Evolutionary conservation across 2,329 filamentous ascomycete species (phyloP).

Genomic region (Fusarium sp.): DNA sequence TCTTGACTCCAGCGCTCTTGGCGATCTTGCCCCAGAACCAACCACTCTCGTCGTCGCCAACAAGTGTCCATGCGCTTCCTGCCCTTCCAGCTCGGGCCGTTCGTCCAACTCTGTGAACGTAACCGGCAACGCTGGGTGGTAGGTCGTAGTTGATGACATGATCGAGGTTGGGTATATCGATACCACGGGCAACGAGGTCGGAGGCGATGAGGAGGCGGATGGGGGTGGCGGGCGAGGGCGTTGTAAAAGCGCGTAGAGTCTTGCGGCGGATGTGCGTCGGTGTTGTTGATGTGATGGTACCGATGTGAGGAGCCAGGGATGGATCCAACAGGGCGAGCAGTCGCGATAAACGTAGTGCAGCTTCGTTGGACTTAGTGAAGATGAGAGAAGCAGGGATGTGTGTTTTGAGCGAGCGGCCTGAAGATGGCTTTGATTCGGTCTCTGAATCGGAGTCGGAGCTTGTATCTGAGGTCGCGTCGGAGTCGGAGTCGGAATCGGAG

Average conservation of each 20-base stretch:
- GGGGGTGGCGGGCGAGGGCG: constrained; percentile 67
- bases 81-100: constrained; percentile 84
- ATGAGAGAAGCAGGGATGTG: constrained; percentile 72
- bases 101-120: constrained; percentile 91
- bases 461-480: constrained; percentile 43
- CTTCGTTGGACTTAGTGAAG: constrained; percentile 92
- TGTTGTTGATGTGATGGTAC: constrained; percentile 82
- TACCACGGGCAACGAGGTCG: constrained; percentile 90
- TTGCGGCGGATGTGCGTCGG: constrained; percentile 78
- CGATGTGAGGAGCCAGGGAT: constrained; percentile 67
- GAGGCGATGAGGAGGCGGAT: constrained; percentile 87
- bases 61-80: constrained; percentile 88
- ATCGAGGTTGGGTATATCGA: constrained; percentile 82
- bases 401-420: constrained; percentile 35
- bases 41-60: constrained; percentile 83
- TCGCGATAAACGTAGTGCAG: constrained; percentile 85
- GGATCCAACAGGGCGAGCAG: constrained; percentile 78
- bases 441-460: constrained; percentile 50
- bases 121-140: constrained; percentile 82
- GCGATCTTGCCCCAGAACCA: constrained; percentile 94
- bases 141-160: constrained; percentile 97
- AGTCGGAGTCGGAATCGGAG: constrained; percentile 51
- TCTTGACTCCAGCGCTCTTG: constrained; percentile 64
- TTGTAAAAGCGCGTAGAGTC: constrained; percentile 75
- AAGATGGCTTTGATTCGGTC: constrained; percentile 43